A percentile compares a stretch with the other conserved stretches of the same genome.
Conservation (phyloP, 805 yeast species). For the Kregervanrija fluxuum region DNA sequence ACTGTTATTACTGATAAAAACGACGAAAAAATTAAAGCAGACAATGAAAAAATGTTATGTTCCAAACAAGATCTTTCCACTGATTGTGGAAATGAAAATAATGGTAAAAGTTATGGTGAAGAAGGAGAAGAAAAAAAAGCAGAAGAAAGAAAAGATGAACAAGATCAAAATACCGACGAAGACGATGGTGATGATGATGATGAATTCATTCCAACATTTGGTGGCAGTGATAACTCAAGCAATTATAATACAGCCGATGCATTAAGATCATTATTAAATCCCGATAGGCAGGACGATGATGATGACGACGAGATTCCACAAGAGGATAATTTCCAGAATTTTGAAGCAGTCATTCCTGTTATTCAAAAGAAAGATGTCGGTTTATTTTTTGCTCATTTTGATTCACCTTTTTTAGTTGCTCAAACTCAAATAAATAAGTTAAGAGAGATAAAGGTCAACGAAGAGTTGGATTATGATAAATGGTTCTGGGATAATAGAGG, state of each 20-base stretch:
- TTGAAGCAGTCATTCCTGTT: no score
- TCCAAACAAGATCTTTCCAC: no score
- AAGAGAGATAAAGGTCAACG: constrained; percentile 27
- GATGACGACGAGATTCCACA: no score
- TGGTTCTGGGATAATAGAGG: constrained; percentile 84
- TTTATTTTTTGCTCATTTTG: constrained; percentile 73
- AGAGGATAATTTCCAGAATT: no score
- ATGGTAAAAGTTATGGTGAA: no score
- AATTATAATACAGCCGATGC: constrained; percentile 42
- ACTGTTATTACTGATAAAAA: constrained; percentile 17
- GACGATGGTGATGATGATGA: constrained; percentile 27
- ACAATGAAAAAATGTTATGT: constrained; percentile 15
- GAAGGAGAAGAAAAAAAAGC: no score
- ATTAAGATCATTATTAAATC: constrained; percentile 51
- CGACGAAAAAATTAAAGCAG: constrained; percentile 11
- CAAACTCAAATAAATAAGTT: constrained; percentile 72
- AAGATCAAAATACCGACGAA: constrained; percentile 14
- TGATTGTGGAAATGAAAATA: constrained; percentile 5
- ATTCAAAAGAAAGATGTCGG: constrained; percentile 40
- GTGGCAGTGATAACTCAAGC: no score
- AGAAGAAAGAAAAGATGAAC: neutral
- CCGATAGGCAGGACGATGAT: no score
- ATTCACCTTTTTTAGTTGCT: constrained; percentile 80
- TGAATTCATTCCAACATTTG: constrained; percentile 52
- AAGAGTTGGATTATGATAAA: constrained; percentile 48